These are phyloP conservation scores for Condylostoma magnum DNA, from an alignment of 169 alveolate genomes.

Conservation along the genomic window DNA sequence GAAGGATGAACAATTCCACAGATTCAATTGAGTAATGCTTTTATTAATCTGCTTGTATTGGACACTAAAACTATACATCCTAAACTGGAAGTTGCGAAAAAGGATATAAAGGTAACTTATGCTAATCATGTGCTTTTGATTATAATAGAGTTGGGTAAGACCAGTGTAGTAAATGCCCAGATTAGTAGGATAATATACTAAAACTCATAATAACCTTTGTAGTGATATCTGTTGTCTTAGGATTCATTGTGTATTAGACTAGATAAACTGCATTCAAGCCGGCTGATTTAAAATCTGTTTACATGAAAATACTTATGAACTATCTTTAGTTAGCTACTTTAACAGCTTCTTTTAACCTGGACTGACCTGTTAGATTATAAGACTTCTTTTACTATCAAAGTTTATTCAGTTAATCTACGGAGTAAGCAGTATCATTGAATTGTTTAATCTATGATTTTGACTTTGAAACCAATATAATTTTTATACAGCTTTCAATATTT, in stretches of 20 bases:
- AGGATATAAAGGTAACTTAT: conserved; percentile 25
- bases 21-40: neutral
- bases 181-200: neutral
- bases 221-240: conserved; percentile 9
- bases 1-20: neutral
- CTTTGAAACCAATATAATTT: neutral
- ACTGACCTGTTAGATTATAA: neutral
- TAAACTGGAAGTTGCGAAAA: neutral
- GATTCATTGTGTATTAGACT: conserved; percentile 36
- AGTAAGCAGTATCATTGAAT: conserved; percentile 38
- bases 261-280: conserved; percentile 27
- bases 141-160: neutral
- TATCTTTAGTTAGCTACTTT: neutral
- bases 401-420: neutral
- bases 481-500: neutral
- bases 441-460: conserved; percentile 18
- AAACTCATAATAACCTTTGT: neutral
- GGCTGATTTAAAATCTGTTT: neutral
- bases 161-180: conserved; percentile 3
- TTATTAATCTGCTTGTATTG: neutral
- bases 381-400: neutral
- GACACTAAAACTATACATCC: neutral
- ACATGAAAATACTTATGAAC: neutral
- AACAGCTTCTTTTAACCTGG: neutral
- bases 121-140: neutral